Conservation (phyloP, 1,284 basidiomycete genomes). For the Cryptococcus sp. region DNA sequence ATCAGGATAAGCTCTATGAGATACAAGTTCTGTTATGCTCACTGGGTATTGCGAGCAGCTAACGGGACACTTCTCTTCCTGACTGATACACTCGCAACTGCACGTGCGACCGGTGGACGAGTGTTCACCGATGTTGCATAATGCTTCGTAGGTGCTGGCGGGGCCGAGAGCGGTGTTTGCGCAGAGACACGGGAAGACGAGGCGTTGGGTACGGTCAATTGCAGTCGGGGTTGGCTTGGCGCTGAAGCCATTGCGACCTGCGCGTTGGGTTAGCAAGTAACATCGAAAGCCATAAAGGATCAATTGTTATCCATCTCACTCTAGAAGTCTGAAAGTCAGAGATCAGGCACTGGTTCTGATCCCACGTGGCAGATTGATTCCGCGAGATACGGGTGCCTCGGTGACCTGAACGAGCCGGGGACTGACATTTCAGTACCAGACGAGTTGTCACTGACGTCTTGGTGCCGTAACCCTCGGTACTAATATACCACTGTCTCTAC, state of each 20-base stretch:
- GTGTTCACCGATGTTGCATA: neutral
- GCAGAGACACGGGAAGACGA: slow-evolving; percentile 6
- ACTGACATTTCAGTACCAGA: too few relatives aligned
- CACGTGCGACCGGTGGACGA: neutral
- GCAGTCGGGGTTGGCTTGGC: neutral
- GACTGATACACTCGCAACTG: neutral
- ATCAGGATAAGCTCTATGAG: neutral
- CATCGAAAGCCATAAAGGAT: too few relatives aligned
- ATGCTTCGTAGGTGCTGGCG: neutral
- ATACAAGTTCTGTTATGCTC: slow-evolving; percentile 1
- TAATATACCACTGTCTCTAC: too few relatives aligned
- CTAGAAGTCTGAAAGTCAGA: too few relatives aligned
- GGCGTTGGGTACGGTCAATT: slow-evolving; percentile 8
- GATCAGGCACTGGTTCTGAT: too few relatives aligned
- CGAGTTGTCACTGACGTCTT: too few relatives aligned
- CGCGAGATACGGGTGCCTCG: too few relatives aligned
- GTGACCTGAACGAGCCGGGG: too few relatives aligned
- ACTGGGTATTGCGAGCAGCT: slow-evolving; percentile 16
- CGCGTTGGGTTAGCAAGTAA: neutral
- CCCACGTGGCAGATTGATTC: too few relatives aligned
- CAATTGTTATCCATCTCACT: too few relatives aligned
- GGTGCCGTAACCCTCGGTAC: too few relatives aligned
- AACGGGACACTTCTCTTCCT: slow-evolving; percentile 16
- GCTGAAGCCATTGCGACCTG: neutral
- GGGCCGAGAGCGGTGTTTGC: slow-evolving; percentile 9